These are phyloP conservation scores for Suhomyces prunicola DNA, from an alignment of 805 yeast genomes.

Conservation along the genomic window DNA sequence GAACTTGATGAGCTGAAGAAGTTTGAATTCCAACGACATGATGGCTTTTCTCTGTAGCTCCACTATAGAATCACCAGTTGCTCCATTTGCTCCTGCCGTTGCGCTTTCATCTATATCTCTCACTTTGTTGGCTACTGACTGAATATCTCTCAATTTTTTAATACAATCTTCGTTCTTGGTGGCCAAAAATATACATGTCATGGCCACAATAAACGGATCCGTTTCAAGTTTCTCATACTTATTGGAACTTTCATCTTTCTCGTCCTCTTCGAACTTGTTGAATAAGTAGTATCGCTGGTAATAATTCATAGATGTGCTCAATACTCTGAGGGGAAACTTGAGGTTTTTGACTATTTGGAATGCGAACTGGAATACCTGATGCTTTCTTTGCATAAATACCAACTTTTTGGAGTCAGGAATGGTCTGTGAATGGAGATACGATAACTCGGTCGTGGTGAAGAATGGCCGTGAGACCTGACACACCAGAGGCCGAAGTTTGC, in stretches of 20 bases:
- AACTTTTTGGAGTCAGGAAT: slow-evolving; percentile 46
- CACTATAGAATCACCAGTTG: slow-evolving; percentile 14
- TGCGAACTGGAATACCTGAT: slow-evolving; percentile 52
- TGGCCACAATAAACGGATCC: slow-evolving; percentile 59
- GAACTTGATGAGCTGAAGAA: slow-evolving; percentile 74
- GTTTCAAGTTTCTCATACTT: slow-evolving; percentile 20
- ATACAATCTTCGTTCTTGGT: slow-evolving; percentile 81
- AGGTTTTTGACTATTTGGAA: slow-evolving; percentile 50
- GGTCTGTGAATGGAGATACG: slow-evolving; percentile 49
- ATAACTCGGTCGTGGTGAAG: slow-evolving; percentile 52
- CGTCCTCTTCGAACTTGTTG: slow-evolving; percentile 50
- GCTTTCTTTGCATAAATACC: slow-evolving; percentile 48
- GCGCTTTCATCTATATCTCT: slow-evolving; percentile 28
- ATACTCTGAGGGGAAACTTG: slow-evolving; percentile 66
- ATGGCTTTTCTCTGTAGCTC: slow-evolving; percentile 59
- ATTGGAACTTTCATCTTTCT: slow-evolving; percentile 22
- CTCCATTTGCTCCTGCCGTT: neutral
- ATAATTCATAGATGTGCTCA: slow-evolving; percentile 68
- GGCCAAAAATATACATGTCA: slow-evolving; percentile 67
- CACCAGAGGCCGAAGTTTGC: neutral
- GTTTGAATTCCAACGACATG: slow-evolving; percentile 61
- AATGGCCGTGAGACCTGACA: slow-evolving; percentile 57
- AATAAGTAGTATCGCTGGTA: slow-evolving; percentile 70
- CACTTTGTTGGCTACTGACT: slow-evolving; percentile 45
- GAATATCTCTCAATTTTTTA: slow-evolving; percentile 65